These are phyloP conservation scores for Podila epicladia DNA, from an alignment of 192 early-diverging fungal genomes.

Conservation along the genomic window DNA sequence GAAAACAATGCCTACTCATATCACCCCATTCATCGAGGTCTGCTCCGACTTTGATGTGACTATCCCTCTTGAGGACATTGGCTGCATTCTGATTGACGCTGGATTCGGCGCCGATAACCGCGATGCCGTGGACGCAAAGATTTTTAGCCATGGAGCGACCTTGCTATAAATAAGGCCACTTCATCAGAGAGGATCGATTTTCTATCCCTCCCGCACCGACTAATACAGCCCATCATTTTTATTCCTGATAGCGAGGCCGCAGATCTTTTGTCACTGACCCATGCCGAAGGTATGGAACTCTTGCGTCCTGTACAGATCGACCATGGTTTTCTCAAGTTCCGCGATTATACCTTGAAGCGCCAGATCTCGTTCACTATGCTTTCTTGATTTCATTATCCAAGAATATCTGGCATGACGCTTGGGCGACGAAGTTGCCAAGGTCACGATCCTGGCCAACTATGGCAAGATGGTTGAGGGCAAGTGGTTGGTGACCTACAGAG, in stretches of 20 bases:
- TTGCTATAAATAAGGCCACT: slow-evolving; percentile 49
- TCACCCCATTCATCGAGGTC: slow-evolving; percentile 49
- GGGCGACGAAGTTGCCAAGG: slow-evolving; percentile 51
- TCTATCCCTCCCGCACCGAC: background rate
- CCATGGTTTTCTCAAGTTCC: slow-evolving; percentile 66
- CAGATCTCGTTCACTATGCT: slow-evolving; percentile 72
- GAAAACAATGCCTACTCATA: no score
- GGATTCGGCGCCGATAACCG: slow-evolving; percentile 52
- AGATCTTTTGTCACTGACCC: slow-evolving; percentile 20
- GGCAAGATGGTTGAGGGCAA: slow-evolving; percentile 45
- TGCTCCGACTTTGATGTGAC: slow-evolving; percentile 67
- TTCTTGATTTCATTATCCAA: slow-evolving; percentile 55
- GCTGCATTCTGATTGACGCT: slow-evolving; percentile 59
- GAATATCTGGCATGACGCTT: slow-evolving; percentile 61
- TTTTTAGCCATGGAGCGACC: slow-evolving; percentile 51
- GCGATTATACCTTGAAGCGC: slow-evolving; percentile 57
- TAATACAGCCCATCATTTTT: no score
- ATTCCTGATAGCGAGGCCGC: slow-evolving; percentile 20
- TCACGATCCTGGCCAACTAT: slow-evolving; percentile 72
- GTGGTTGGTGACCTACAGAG: slow-evolving; percentile 73
- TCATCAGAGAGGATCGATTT: background rate
- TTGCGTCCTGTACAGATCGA: slow-evolving; percentile 59
- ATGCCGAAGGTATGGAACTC: slow-evolving; percentile 32
- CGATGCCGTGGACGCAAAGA: slow-evolving; percentile 49
- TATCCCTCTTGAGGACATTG: slow-evolving; percentile 58